Percentiles rank a stretch among this genome's conserved stretches.
Conservation (phyloP, 176 grass and related monocot species). For the Lolium multiflorum region DNA sequence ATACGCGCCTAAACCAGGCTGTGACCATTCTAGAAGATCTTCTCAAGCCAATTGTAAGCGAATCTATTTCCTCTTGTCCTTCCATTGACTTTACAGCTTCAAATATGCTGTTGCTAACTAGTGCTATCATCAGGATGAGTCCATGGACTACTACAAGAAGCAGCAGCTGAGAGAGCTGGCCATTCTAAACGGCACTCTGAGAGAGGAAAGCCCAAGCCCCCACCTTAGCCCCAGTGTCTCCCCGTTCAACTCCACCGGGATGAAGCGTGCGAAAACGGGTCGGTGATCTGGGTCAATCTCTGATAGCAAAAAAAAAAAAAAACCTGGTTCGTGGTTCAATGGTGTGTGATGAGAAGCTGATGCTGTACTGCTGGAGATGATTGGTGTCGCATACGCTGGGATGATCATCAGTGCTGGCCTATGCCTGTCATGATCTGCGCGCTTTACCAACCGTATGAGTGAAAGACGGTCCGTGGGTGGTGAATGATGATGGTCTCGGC, state of each 20-base stretch:
- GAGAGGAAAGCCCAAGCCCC: slow-evolving; percentile 89
- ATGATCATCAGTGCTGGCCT: slow-evolving; percentile 61
- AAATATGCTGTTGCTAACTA: slow-evolving; percentile 22
- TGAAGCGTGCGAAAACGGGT: slow-evolving; percentile 97
- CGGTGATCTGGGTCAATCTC: slow-evolving; percentile 46
- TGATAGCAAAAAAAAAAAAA: not conserved
- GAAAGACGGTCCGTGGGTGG: slow-evolving; percentile 42
- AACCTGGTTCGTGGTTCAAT: slow-evolving; percentile 22
- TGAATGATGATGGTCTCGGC: slow-evolving; percentile 36
- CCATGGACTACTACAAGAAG: slow-evolving; percentile 99
- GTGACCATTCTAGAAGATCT: slow-evolving; percentile 89
- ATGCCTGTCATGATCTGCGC: slow-evolving; percentile 58
- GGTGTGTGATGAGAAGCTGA: slow-evolving; percentile 44
- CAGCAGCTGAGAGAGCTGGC: slow-evolving; percentile 94
- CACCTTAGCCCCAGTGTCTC: slow-evolving; percentile 87
- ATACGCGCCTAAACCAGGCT: slow-evolving; percentile 79
- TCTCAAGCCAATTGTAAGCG: slow-evolving; percentile 90
- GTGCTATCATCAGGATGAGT: slow-evolving; percentile 68
- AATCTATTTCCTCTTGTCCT: not conserved
- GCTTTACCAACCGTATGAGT: slow-evolving; percentile 38
- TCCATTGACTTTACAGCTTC: slow-evolving; percentile 7
- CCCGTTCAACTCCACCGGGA: slow-evolving; percentile 86
- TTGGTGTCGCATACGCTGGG: slow-evolving; percentile 58
- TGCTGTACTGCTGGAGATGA: slow-evolving; percentile 56
- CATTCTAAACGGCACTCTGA: slow-evolving; percentile 89